Evolutionary conservation across 2,329 filamentous ascomycete genomes (phyloP).

Genomic region (Scortechinia acanthostroma): DNA sequence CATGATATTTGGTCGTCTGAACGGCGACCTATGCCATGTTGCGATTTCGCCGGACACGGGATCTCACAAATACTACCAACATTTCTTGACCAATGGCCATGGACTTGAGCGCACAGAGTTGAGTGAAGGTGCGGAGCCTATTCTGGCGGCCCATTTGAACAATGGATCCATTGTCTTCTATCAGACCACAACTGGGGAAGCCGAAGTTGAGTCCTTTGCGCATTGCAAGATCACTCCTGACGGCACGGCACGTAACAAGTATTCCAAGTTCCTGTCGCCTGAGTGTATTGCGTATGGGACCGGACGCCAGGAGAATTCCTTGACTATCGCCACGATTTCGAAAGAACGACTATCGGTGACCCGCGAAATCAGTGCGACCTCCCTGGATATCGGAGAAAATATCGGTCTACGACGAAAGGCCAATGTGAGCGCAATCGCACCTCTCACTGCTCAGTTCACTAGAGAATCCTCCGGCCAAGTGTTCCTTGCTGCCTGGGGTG

Average conservation of each 20-base stretch:
- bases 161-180: not conserved
- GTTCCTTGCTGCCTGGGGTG: not conserved
- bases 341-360: not conserved
- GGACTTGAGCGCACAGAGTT: not conserved
- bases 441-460: not conserved
- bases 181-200: not conserved
- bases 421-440: not conserved
- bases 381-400: not conserved
- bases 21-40: not conserved
- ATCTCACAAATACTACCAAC: not conserved
- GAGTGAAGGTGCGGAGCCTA: not conserved
- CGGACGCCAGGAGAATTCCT: not conserved
- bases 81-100: not conserved
- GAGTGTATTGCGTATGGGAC: not conserved
- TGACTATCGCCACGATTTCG: not conserved
- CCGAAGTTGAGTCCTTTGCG: not conserved
- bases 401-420: not conserved
- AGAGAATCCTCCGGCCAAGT: not conserved
- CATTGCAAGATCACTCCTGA: not conserved
- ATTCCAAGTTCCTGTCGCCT: not conserved
- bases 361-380: not conserved
- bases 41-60: not conserved
- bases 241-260: not conserved
- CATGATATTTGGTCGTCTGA: not conserved
- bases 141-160: not conserved